Conservation (phyloP, 805 yeast genomes). For the Lipomyces anomalus region DNA sequence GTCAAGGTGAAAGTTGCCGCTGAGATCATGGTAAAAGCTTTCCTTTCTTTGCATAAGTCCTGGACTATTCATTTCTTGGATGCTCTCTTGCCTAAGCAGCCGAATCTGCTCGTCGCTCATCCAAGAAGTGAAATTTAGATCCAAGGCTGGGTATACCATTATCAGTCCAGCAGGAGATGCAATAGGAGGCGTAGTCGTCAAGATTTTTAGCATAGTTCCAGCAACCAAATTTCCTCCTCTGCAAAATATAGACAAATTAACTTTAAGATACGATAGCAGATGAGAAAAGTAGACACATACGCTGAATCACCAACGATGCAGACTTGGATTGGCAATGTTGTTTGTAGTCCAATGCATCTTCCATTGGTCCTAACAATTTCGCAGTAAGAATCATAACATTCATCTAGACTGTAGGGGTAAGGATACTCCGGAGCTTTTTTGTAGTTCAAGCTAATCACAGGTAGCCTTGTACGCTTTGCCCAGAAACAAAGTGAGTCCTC, state of each 20-base stretch:
- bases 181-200: constrained; percentile 7
- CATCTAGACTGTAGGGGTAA: constrained; percentile 28
- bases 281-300: constrained; percentile 7
- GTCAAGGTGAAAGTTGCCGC: constrained; percentile 7
- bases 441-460: constrained; percentile 24
- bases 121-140: constrained; percentile 28
- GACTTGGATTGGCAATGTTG: constrained; percentile 20
- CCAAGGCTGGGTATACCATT: constrained; percentile 30
- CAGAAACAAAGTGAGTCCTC: constrained; percentile 26
- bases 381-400: constrained; percentile 28
- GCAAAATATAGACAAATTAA: not conserved
- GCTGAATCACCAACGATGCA: constrained; percentile 29
- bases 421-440: constrained; percentile 31
- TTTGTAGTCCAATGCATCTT: constrained; percentile 27
- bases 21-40: constrained; percentile 19
- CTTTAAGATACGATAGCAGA: not conserved
- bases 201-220: constrained; percentile 24
- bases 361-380: constrained; percentile 26
- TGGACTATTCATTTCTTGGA: constrained; percentile 15
- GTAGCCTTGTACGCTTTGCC: constrained; percentile 24
- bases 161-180: constrained; percentile 27
- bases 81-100: constrained; percentile 26
- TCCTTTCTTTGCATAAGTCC: constrained; percentile 23
- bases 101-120: constrained; percentile 27
- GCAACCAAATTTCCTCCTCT: constrained; percentile 29